These are phyloP conservation scores for Jamesozyma rosinii DNA, from an alignment of 805 yeast genomes.

Conservation along the genomic window DNA sequence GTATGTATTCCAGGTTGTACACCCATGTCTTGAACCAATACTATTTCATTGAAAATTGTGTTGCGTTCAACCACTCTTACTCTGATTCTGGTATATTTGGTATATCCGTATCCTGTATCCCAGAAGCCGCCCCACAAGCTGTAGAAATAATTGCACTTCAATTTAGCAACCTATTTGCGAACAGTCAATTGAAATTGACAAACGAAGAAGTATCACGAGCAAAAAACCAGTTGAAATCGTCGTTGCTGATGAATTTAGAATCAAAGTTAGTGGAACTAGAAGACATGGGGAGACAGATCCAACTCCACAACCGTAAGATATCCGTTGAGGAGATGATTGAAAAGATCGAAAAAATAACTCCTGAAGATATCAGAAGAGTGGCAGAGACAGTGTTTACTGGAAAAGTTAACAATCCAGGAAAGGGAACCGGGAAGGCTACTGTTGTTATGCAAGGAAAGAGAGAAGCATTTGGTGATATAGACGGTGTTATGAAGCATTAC, in stretches of 20 bases:
- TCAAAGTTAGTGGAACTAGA: conserved; percentile 89
- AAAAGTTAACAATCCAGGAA: conserved; percentile 37
- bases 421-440: conserved; percentile 64
- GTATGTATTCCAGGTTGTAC: conserved; percentile 92
- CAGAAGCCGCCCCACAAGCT: conserved; percentile 75
- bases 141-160: conserved; percentile 71
- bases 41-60: conserved; percentile 83
- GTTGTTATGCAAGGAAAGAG: conserved; percentile 84
- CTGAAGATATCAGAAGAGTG: conserved; percentile 59
- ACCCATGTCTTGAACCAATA: conserved; percentile 85
- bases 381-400: conserved; percentile 72
- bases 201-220: conserved; percentile 76
- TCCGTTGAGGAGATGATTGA: conserved; percentile 73
- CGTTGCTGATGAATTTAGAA: conserved; percentile 86
- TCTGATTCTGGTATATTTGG: conserved; percentile 89
- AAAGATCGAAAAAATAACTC: conserved; percentile 59
- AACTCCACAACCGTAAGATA: conserved; percentile 66
- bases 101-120: conserved; percentile 72
- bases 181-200: conserved; percentile 53
- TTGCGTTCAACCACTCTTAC: conserved; percentile 82
- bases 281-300: conserved; percentile 91
- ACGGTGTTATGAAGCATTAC: conserved; percentile 49
- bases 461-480: conserved; percentile 77
- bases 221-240: conserved; percentile 81
- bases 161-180: conserved; percentile 41